These are phyloP conservation scores for Mycena venus DNA, from an alignment of 768 basidiomycete species.

Conservation along the genomic window DNA sequence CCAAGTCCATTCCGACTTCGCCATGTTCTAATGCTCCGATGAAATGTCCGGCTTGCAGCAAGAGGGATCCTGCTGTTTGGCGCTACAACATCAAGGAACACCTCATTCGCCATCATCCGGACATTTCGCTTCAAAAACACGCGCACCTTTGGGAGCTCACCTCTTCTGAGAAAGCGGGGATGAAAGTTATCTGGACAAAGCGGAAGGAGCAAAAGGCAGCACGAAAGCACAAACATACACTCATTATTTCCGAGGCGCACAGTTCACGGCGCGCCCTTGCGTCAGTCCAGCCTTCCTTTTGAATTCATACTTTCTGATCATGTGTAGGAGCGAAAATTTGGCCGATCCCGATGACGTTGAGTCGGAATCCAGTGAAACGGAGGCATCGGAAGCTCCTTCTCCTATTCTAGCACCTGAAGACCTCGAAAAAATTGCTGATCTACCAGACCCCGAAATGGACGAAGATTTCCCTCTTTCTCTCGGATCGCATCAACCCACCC, in stretches of 20 bases:
- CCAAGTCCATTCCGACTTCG: background rate
- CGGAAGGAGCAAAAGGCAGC: background rate
- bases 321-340: background rate
- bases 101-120: background rate
- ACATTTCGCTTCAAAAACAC: background rate
- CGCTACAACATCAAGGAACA: slow-evolving; percentile 7
- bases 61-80: slow-evolving; percentile 16
- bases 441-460: too few relatives aligned
- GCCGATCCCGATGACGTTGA: too few relatives aligned
- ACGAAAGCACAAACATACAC: background rate
- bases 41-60: background rate
- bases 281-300: background rate
- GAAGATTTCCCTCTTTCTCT: too few relatives aligned
- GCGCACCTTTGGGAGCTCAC: background rate
- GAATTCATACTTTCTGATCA: background rate
- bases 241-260: background rate
- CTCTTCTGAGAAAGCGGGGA: background rate
- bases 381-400: too few relatives aligned
- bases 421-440: too few relatives aligned
- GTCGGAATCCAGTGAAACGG: too few relatives aligned
- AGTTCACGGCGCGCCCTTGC: background rate
- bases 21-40: slow-evolving; percentile 24
- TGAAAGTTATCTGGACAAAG: background rate
- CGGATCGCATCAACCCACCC: too few relatives aligned
- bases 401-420: too few relatives aligned